Evolutionary conservation across 345 rosid genomes (phyloP), one percentile per base, ranked within the genome.

Genomic region (Heritiera fomes): DNA sequence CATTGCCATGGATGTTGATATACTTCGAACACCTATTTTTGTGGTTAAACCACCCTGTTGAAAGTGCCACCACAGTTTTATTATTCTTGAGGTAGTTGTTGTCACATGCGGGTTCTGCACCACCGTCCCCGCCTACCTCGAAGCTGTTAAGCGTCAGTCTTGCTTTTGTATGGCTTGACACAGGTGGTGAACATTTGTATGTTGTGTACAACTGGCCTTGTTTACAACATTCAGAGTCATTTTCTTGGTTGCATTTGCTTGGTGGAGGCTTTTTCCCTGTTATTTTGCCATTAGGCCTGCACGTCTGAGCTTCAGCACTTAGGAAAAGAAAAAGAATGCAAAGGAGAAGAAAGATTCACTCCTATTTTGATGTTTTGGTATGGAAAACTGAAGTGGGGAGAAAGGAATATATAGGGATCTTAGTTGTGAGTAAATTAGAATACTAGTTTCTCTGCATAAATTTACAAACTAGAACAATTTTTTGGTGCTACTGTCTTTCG

Each of bases 221-320:
- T 41, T 40, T 40, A 28, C 77, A 58, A 43, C 67, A 73, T 15
- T 52, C 59, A 0, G 62, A 73, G 62, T 38, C 64, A 11, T 53
- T 40, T 13, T 34, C 11, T 12, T 10, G 17, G 66, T 74, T 38
- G n/a, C 77, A 58, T 58, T 74, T 52, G 11, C 77, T 53, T 2
- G 38, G 53, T 8, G 53, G 55, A 41, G 77, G 77, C 34, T 40
- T 74, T 74, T 74, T 11, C 52, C 77, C 66, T 58, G 14, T 58
- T 20, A 58, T 13, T 40, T 5, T 58, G 11, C 66, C 65, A 20
- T 66, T 74, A 34, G 41, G 66, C 1, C 9, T 74, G 40, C 77
- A 74, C 0, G 52, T 58, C 34, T 58, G 46, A 20, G 77, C 77
- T 38, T 74, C 72, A 40, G 20, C 52, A 14, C 53, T 49, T 23